Evolutionary conservation across 1,284 basidiomycete species (phyloP).

Genomic region (Cutaneotrichosporon sp.): DNA sequence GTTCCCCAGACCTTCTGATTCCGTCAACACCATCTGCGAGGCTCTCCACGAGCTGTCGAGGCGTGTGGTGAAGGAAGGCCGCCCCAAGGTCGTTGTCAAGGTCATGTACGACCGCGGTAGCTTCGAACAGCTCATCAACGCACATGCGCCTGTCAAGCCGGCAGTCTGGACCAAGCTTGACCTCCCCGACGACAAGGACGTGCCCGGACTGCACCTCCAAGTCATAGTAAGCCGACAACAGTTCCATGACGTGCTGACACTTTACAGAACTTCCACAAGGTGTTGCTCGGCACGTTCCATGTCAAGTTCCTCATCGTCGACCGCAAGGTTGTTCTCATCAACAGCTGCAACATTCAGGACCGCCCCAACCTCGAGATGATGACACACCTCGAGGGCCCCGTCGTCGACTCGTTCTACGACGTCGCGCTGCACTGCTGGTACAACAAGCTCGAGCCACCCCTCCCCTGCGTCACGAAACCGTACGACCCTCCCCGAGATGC

Average conservation of each 20-base stretch:
- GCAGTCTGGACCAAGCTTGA: constrained; percentile 57
- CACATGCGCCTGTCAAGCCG: constrained; percentile 55
- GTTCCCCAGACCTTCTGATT: constrained; percentile 57
- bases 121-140: constrained; percentile 59
- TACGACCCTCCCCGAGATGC: constrained; percentile 51
- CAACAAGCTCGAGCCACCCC: constrained; percentile 24
- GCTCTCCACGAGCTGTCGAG: constrained; percentile 62
- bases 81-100: constrained; percentile 61
- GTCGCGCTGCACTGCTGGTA: constrained; percentile 66
- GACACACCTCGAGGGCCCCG: constrained; percentile 65
- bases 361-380: constrained; percentile 65
- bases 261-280: constrained; percentile 56
- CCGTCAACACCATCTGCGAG: constrained; percentile 59
- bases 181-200: constrained; percentile 62
- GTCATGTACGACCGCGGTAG: constrained; percentile 70
- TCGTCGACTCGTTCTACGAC: constrained; percentile 71
- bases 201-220: constrained; percentile 65
- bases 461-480: constrained; percentile 51
- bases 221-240: constrained; percentile 55
- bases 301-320: constrained; percentile 76
- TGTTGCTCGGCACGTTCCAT: constrained; percentile 72
- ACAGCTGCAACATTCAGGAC: constrained; percentile 71
- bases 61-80: constrained; percentile 55
- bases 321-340: constrained; percentile 68
- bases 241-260: constrained; percentile 17